These are phyloP conservation scores for Tricholomella constricta DNA, from an alignment of 768 basidiomycete genomes.

Conservation along the genomic window DNA sequence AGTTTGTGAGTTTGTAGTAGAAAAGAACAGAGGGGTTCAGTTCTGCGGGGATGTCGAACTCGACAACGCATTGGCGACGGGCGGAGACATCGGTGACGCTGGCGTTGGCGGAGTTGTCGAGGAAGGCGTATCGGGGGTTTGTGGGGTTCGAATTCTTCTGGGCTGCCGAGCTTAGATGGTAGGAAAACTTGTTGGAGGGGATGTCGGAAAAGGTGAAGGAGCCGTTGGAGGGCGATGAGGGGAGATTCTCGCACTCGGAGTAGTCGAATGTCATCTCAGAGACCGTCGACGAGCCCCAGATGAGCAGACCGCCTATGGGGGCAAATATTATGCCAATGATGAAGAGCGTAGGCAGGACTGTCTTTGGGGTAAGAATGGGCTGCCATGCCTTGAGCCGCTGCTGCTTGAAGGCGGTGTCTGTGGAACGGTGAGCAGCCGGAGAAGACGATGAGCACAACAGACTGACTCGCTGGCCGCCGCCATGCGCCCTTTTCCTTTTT, in stretches of 20 bases:
- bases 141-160: slow-evolving; percentile 54
- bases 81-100: slow-evolving; percentile 44
- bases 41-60: slow-evolving; percentile 82
- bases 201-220: slow-evolving; percentile 49
- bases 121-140: slow-evolving; percentile 76
- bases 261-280: slow-evolving; percentile 96
- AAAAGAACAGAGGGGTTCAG: slow-evolving; percentile 77
- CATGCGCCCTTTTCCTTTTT: slow-evolving; percentile 87
- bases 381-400: slow-evolving; percentile 99
- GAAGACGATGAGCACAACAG: slow-evolving; percentile 5
- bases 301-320: slow-evolving; percentile 91
- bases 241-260: slow-evolving; percentile 80
- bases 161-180: slow-evolving; percentile 58
- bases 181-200: slow-evolving; percentile 66
- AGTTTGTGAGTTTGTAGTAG: slow-evolving; percentile 97
- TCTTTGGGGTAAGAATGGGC: slow-evolving; percentile 97
- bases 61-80: slow-evolving; percentile 68
- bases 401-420: slow-evolving; percentile 99
- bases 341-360: slow-evolving; percentile 94
- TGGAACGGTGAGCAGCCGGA: slow-evolving; percentile 21
- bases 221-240: slow-evolving; percentile 41
- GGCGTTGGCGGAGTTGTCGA: slow-evolving; percentile 52
- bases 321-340: slow-evolving; percentile 94
- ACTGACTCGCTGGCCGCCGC: slow-evolving; percentile 82
- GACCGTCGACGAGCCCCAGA: slow-evolving; percentile 85